These are phyloP conservation scores for Termitomyces eurrhizus DNA, from an alignment of 768 basidiomycete species.

Conservation along the genomic window DNA sequence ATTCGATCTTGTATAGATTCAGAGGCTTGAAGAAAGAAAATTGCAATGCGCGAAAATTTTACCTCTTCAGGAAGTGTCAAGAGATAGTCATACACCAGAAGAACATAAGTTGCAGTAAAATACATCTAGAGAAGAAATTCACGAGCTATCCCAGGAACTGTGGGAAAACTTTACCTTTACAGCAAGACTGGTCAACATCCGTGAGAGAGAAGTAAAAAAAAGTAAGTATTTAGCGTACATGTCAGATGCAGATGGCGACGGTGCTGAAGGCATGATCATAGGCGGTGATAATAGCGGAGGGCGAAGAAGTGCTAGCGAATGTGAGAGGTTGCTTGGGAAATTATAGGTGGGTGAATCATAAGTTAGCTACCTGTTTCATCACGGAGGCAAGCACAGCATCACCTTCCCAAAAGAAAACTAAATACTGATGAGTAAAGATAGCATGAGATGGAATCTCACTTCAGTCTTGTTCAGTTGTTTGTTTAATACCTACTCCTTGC, in stretches of 20 bases:
- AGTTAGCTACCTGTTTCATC: neutral
- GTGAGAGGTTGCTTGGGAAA: neutral
- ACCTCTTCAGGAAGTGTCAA: constrained; percentile 18
- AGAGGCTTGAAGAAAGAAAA: neutral
- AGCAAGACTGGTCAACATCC: neutral
- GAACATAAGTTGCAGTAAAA: constrained; percentile 9
- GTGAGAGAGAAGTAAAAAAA: neutral
- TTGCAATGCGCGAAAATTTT: neutral
- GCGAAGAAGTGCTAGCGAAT: neutral
- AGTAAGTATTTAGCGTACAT: neutral
- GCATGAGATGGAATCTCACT: neutral
- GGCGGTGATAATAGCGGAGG: neutral
- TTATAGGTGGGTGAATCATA: too few species aligned
- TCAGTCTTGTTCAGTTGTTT: too few species aligned
- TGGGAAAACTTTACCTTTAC: constrained; percentile 1
- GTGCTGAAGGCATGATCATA: neutral
- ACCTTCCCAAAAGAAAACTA: neutral
- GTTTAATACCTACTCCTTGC: too few species aligned
- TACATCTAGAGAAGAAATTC: neutral
- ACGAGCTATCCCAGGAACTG: neutral
- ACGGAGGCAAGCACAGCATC: neutral
- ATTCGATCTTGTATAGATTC: constrained; percentile 8
- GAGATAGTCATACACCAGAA: constrained; percentile 17
- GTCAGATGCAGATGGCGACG: neutral
- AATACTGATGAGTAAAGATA: neutral